Percentiles rank a stretch among this genome's conserved stretches.
Conservation (phyloP, 495 filamentous ascomycete genomes). For the Entonaema liquescens region DNA sequence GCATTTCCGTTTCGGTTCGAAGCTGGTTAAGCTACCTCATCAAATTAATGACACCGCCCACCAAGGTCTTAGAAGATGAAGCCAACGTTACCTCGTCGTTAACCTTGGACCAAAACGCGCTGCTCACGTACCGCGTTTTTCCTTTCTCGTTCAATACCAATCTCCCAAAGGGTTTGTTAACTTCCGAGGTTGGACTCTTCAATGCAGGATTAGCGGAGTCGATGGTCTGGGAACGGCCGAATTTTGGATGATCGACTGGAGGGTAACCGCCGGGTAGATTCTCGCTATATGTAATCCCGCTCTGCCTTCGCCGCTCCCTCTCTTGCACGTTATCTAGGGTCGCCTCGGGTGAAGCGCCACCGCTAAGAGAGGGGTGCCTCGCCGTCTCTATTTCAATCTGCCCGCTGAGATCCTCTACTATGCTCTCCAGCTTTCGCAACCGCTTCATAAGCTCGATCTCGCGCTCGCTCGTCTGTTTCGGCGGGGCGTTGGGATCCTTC, state of each 20-base stretch:
- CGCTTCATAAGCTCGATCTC: conserved; percentile 82
- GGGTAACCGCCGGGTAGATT: conserved; percentile 36
- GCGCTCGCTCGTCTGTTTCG: conserved; percentile 64
- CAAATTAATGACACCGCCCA: conserved; percentile 6
- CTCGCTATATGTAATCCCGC: conserved; percentile 35
- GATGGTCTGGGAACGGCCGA: conserved; percentile 38
- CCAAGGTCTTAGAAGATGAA: not conserved
- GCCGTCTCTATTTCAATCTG: conserved; percentile 61
- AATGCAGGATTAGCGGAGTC: conserved; percentile 24
- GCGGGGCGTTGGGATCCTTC: conserved; percentile 63
- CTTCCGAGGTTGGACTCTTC: conserved; percentile 48
- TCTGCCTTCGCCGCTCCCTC: conserved; percentile 43
- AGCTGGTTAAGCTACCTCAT: conserved; percentile 72
- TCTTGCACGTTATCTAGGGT: conserved; percentile 33
- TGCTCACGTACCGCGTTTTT: conserved; percentile 85
- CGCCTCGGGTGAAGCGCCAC: conserved; percentile 52
- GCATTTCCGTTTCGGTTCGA: conserved; percentile 71
- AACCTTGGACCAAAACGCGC: conserved; percentile 87
- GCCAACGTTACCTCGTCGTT: conserved; percentile 75
- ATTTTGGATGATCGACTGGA: conserved; percentile 25
- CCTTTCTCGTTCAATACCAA: conserved; percentile 83
- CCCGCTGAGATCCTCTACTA: conserved; percentile 74
- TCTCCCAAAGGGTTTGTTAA: conserved; percentile 78
- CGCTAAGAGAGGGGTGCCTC: conserved; percentile 48
- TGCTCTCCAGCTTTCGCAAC: conserved; percentile 79